Percentiles rank a stretch among this genome's conserved stretches.
These are phyloP conservation scores for Malus asiatica DNA, from an alignment of 306 rosid genomes.

Conservation along the genomic window DNA sequence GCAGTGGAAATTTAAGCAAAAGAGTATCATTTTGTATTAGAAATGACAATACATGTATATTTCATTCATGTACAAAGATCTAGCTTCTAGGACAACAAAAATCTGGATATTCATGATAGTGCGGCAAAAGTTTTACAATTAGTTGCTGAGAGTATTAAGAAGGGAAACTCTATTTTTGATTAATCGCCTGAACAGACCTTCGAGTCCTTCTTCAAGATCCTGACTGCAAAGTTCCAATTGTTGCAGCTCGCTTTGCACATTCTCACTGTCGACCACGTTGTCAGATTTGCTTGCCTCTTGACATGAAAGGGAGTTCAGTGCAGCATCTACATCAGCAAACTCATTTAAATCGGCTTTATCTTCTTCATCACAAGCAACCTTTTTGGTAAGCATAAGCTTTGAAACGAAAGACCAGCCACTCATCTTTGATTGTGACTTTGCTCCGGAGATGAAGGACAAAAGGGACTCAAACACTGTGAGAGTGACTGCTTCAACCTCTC, in stretches of 20 bases:
- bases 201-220: constrained; percentile 35
- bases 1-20: background rate
- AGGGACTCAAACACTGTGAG: constrained; percentile 35
- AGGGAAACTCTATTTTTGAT: constrained; percentile 40
- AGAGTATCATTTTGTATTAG: background rate
- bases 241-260: constrained; percentile 16
- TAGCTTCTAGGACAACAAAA: constrained; percentile 13
- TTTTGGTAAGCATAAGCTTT: constrained; percentile 29
- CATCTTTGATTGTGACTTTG: constrained; percentile 18
- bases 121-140: background rate
- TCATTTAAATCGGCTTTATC: constrained; percentile 19
- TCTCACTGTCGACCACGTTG: constrained; percentile 1
- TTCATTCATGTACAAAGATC: constrained; percentile 19
- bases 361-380: constrained; percentile 18
- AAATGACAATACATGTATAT: constrained; percentile 1
- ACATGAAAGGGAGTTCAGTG: constrained; percentile 3
- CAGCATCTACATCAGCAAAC: constrained; percentile 31
- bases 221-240: constrained; percentile 33
- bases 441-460: constrained; percentile 28
- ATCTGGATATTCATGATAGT: constrained; percentile 2
- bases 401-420: constrained; percentile 36
- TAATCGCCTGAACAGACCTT: constrained; percentile 32
- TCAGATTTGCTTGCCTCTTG: constrained; percentile 26
- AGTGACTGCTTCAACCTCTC: constrained; percentile 29
- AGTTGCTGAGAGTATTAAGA: constrained; percentile 41